Base-by-base conservation (phyloP, 1,139 yeast genomes). In the Lodderomyces pseudojiufengensis region DNA sequence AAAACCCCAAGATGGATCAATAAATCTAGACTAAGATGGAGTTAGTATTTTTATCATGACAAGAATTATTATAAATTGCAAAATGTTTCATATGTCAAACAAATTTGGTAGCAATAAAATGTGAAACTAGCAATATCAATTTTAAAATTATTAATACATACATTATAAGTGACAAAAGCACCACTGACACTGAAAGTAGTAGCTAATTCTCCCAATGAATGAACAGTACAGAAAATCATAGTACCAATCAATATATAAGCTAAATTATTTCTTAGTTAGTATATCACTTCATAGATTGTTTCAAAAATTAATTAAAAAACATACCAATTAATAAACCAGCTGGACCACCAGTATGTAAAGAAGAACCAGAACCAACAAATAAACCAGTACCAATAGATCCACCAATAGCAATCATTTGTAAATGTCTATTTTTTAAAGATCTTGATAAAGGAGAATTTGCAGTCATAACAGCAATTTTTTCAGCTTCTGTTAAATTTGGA, bases 401-500 rank as follows among this genome's bases (percentile, higher is more conserved):
- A 53, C 95, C 95, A 49, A 86, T 80, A 33, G 95, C 94, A 55
- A 86, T 80, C 86, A 85, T 83, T 53, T 82, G 84, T 49, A 85
- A 63, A 66, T 84, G 78, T 62, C 85, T 70, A 31, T 62, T 67
- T 47, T 80, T 79, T 39, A 84, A 69, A 29, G 75, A 68, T 54
- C 86, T 70, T 34, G 78, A 65, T 43, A 85, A 71, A 2, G 95
- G 95, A 16, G 90, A 70, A 51, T 74, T 73, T 15, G 90, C 84
- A 22, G 88, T 77, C 44, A 72, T 63, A 24, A 77, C 58, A 36
- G 85, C 84, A 33, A 83, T 76, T 52, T 72, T 79, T 60, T 86
- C 94, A 24, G 76, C 76, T 33, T 78, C 86, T 2, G 81, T 59
- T 48, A 84, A 61, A 52, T 72, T 73, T 27, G 85, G 84, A 54